Percentiles rank a stretch among this genome's conserved stretches.
Evolutionary conservation across 2,329 filamentous ascomycete genomes (phyloP).

Genomic region (Colletotrichum cuscutae): DNA sequence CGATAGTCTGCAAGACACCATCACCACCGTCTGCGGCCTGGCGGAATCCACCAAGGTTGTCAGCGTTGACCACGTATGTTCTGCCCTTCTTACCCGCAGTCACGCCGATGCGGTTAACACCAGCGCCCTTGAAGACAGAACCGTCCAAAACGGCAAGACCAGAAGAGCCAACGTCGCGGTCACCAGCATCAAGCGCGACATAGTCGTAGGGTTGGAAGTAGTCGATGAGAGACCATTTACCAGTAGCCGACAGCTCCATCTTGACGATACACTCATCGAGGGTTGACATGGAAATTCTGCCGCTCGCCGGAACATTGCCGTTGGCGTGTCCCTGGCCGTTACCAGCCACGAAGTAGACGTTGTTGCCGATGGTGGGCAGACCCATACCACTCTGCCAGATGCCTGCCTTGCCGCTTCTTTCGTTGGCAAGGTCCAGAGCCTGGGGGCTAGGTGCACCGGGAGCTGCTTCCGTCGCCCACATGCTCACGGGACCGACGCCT

Average conservation of each 20-base stretch:
- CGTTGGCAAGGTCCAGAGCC: conserved; percentile 20
- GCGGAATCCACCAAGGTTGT: conserved; percentile 53
- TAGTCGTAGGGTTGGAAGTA: conserved; percentile 56
- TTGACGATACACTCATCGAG: conserved; percentile 47
- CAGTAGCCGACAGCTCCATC: conserved; percentile 40
- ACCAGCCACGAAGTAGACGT: conserved; percentile 40
- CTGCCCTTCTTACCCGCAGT: conserved; percentile 52
- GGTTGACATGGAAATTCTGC: conserved; percentile 43
- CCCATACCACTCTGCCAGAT: conserved; percentile 50
- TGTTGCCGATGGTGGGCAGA: conserved; percentile 41
- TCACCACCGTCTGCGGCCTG: conserved; percentile 49
- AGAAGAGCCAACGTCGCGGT: conserved; percentile 51
- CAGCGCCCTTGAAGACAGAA: conserved; percentile 44
- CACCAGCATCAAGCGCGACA: conserved; percentile 47
- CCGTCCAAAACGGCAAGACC: conserved; percentile 48
- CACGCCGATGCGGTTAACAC: conserved; percentile 48
- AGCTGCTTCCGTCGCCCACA: conserved; percentile 40
- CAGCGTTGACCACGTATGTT: conserved; percentile 50
- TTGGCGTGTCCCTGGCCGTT: conserved; percentile 48
- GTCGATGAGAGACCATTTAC: conserved; percentile 41
- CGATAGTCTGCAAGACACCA: conserved; percentile 48
- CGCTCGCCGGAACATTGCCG: conserved; percentile 47
- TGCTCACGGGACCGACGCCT: conserved; percentile 43
- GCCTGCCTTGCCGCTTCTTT: conserved; percentile 46
- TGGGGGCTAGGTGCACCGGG: conserved; percentile 48